Evolutionary conservation across 2,329 filamentous ascomycete genomes (phyloP), one percentile per base, ranked within the genome.

Genomic region (Cladosporium cucumerinum): DNA sequence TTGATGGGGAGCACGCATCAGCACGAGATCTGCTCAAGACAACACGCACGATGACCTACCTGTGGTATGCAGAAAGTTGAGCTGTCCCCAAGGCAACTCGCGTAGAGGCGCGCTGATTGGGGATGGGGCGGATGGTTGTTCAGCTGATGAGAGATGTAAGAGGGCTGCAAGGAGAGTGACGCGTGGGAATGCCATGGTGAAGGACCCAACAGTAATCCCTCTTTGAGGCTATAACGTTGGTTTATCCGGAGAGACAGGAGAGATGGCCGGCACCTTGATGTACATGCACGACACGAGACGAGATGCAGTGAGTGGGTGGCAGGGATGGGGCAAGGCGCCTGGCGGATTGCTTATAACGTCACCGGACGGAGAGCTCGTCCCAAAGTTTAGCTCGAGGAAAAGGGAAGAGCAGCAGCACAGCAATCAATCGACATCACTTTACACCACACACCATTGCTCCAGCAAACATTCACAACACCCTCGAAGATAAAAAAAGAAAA

Each of bases 11-110:
- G 54, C 26, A n/a, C 21, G 8, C 54, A 59, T 64, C 43, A 57
- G 46, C 54, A 34, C 28, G 14, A 14, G 36, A n/a, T 28, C 10
- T 12, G 6, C 11, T 11, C 11, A 39, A 4, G n/a, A 43, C 21
- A 23, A 43, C 23, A 28, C 34, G 12, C 8, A 26, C 34, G 21
- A 36, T 23, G 16, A 62, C 49, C 36, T 61, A 61, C 57, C 63
- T 39, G 95, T 98, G 0, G 95, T 98, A 74, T 96, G 93, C n/a
- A 99, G 73, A 72, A 83, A 96, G 82, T 98, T 98, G 73, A 98
- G 84, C 76, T 97, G 89, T n/a, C 91, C 93, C 92, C 93, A 97
- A 72, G 87, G 85, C 62, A 99, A 83, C 70, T 92, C 85, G 72
- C 94, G 89, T 78, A 98, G 86, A 54, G 93, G 93, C 63, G 90